Evolutionary conservation across 2,329 filamentous ascomycete species (phyloP).

Genomic region (Chaetomium sp.): DNA sequence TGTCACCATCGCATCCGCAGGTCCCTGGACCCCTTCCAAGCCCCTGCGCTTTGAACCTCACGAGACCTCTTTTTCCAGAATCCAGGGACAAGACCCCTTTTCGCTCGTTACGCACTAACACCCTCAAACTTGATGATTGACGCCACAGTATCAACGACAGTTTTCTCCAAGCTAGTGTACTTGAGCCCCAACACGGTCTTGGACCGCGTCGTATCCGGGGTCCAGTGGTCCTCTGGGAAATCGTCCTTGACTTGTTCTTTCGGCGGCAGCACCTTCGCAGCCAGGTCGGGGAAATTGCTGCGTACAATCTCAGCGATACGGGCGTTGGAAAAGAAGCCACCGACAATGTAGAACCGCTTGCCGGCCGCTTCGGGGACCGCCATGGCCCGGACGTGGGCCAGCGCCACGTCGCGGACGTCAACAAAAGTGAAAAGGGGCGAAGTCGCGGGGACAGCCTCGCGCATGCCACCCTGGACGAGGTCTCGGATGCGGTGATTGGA

Average conservation of each 20-base stretch:
- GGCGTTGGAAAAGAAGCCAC: conserved; percentile 55
- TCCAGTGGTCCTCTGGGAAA: conserved; percentile 43
- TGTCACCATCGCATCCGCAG: too few species aligned
- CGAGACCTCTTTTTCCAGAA: too few species aligned
- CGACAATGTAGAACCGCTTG: conserved; percentile 58
- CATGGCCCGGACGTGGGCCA: conserved; percentile 55
- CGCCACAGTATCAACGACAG: conserved; percentile 52
- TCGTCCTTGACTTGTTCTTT: conserved; percentile 34
- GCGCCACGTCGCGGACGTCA: conserved; percentile 55
- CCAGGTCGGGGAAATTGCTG: conserved; percentile 48
- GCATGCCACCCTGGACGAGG: conserved; percentile 56
- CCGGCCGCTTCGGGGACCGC: conserved; percentile 50
- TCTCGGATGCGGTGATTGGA: conserved; percentile 63
- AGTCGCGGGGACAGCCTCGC: conserved; percentile 50
- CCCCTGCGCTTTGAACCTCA: too few species aligned
- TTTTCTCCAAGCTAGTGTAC: conserved; percentile 52
- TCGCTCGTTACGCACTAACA: too few species aligned
- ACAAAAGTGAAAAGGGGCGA: conserved; percentile 53
- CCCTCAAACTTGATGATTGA: conserved; percentile 29
- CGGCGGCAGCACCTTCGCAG: conserved; percentile 38
- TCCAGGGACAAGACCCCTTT: too few species aligned
- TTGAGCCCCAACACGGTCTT: conserved; percentile 52
- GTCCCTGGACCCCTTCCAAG: too few species aligned
- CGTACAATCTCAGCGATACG: conserved; percentile 50
- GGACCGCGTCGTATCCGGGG: conserved; percentile 49